A percentile compares a stretch with the other conserved stretches of the same genome.
These are phyloP conservation scores for Botryotinia calthae DNA, from an alignment of 2,329 filamentous ascomycete species.

Conservation along the genomic window DNA sequence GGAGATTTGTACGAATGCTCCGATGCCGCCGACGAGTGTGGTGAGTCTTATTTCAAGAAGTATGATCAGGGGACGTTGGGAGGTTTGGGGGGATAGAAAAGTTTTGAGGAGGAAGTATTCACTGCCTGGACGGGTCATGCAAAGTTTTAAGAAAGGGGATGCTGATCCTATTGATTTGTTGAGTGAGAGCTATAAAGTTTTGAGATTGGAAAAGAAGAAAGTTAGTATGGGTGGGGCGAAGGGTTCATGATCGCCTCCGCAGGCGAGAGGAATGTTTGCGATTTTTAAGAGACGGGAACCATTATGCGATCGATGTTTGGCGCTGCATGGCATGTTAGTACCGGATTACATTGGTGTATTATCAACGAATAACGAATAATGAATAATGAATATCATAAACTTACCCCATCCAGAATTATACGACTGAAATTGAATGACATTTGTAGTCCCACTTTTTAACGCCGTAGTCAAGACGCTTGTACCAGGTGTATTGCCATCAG, in stretches of 20 bases:
- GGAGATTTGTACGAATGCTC: constrained; percentile 32
- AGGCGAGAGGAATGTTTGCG: background rate
- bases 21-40: constrained; percentile 33
- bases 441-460: constrained; percentile 46
- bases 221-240: background rate
- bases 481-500: constrained; percentile 44
- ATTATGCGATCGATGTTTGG: constrained; percentile 55
- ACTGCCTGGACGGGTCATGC: constrained; percentile 26
- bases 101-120: constrained; percentile 28
- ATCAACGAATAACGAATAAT: background rate
- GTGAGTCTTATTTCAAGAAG: constrained; percentile 34
- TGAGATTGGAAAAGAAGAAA: constrained; percentile 20
- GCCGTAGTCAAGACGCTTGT: constrained; percentile 49
- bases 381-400: constrained; percentile 21
- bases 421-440: constrained; percentile 49
- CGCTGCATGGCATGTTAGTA: constrained; percentile 35
- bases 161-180: constrained; percentile 29
- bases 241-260: background rate
- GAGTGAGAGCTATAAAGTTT: constrained; percentile 27
- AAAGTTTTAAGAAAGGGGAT: constrained; percentile 24
- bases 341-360: background rate
- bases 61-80: constrained; percentile 34
- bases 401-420: constrained; percentile 43
- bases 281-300: constrained; percentile 45
- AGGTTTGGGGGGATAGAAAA: constrained; percentile 28